These are phyloP conservation scores for Akebia trifoliata DNA, from an alignment of 164 flowering plant species.

Conservation along the genomic window DNA sequence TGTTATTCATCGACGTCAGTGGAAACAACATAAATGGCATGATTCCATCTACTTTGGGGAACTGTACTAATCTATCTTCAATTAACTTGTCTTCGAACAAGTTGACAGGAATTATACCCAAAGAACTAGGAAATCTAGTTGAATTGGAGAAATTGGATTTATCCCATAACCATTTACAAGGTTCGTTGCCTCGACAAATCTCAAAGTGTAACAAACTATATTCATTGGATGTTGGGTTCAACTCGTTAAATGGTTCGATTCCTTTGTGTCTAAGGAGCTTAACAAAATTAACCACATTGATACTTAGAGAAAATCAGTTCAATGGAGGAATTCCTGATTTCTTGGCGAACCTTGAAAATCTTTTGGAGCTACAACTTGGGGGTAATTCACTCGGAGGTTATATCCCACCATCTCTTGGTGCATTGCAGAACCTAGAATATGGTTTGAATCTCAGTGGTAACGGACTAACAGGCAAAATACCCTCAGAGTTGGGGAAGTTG, in stretches of 20 bases:
- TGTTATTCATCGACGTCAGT: constrained; percentile 37
- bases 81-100: constrained; percentile 51
- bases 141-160: constrained; percentile 38
- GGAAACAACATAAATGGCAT: constrained; percentile 39
- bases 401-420: constrained; percentile 51
- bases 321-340: constrained; percentile 59
- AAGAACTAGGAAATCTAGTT: constrained; percentile 41
- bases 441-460: constrained; percentile 62
- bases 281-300: constrained; percentile 30
- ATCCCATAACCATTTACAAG: constrained; percentile 46
- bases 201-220: constrained; percentile 35
- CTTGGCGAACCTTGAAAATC: constrained; percentile 31
- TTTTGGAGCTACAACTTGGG: constrained; percentile 57
- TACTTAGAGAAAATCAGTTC: constrained; percentile 48
- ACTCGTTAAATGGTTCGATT: constrained; percentile 51
- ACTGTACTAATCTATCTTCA: constrained; percentile 38
- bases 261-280: constrained; percentile 42
- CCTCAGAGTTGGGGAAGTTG: constrained; percentile 39
- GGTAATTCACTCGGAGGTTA: constrained; percentile 54
- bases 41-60: constrained; percentile 52
- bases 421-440: constrained; percentile 29
- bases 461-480: constrained; percentile 47
- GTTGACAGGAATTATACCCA: constrained; percentile 55
- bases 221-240: constrained; percentile 51
- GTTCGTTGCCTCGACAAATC: constrained; percentile 47